Percentiles rank a stretch among this genome's conserved stretches.
Conservation (phyloP, 345 rosid species). For the Eucalyptus decipiens region DNA sequence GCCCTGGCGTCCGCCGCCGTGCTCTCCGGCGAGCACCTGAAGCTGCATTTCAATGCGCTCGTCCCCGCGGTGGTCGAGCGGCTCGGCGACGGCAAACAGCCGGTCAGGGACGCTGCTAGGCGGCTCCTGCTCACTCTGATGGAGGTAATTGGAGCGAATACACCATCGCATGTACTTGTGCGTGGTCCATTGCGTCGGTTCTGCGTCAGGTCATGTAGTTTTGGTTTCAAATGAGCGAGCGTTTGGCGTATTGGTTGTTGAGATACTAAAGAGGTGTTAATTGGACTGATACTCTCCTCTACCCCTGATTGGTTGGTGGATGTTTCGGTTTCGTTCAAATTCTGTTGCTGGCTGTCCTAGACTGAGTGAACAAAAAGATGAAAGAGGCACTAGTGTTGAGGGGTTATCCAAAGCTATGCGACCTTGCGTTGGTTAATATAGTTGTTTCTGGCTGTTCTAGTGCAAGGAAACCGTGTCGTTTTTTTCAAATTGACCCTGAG, state of each 20-base stretch:
- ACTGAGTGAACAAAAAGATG: not conserved
- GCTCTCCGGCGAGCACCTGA: slow-evolving; percentile 84
- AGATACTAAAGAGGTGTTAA: not conserved
- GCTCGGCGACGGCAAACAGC: slow-evolving; percentile 84
- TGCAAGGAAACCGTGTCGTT: not conserved
- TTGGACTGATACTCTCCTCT: not conserved
- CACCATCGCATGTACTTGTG: not conserved
- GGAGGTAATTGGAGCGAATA: slow-evolving; percentile 46
- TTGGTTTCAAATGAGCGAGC: not conserved
- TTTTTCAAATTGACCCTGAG: not conserved
- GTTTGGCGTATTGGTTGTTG: not conserved
- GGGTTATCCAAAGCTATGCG: not conserved
- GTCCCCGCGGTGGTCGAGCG: slow-evolving; percentile 94
- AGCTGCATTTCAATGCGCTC: slow-evolving; percentile 88
- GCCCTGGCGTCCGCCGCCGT: slow-evolving; percentile 97
- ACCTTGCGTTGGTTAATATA: not conserved
- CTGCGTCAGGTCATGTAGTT: not conserved
- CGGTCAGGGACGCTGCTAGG: slow-evolving; percentile 93
- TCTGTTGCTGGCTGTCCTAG: not conserved
- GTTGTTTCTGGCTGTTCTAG: not conserved
- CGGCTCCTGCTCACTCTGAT: slow-evolving; percentile 91
- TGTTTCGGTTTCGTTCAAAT: not conserved
- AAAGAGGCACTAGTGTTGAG: not conserved
- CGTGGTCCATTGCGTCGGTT: not conserved
- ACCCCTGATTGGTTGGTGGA: not conserved